Evolutionary conservation across 2,329 filamentous ascomycete species (phyloP).

Genomic region (Tolypocladium sp.): DNA sequence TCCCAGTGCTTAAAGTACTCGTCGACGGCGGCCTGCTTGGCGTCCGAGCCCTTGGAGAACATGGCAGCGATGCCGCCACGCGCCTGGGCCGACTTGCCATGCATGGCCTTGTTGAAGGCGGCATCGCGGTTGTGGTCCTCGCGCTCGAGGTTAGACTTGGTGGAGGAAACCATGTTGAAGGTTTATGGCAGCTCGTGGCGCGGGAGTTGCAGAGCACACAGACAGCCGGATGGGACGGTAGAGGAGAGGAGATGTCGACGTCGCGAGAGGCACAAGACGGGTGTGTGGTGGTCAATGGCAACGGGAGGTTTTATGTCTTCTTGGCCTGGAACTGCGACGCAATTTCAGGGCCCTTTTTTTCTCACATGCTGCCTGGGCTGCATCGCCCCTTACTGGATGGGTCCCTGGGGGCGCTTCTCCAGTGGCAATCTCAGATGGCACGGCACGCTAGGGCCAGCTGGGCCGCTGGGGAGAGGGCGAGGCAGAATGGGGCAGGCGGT

Average conservation of each 20-base stretch:
- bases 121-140: slow-evolving; percentile 83
- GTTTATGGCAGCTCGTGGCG: slow-evolving; percentile 4
- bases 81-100: slow-evolving; percentile 61
- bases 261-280: neutral
- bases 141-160: slow-evolving; percentile 52
- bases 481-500: neutral
- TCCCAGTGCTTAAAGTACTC: slow-evolving; percentile 98
- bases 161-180: slow-evolving; percentile 34
- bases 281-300: neutral
- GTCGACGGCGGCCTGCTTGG: slow-evolving; percentile 74
- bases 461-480: neutral
- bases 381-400: neutral
- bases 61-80: slow-evolving; percentile 72
- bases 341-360: slow-evolving; percentile 2
- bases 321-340: neutral
- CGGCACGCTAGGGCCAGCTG: neutral
- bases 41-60: slow-evolving; percentile 67
- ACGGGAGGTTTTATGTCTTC: slow-evolving; percentile 1
- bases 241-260: slow-evolving; percentile 1
- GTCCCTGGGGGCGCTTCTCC: neutral
- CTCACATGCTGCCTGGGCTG: neutral
- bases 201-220: slow-evolving; percentile 4
- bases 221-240: slow-evolving; percentile 5
- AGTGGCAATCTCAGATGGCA: slow-evolving; percentile 2
- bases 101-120: slow-evolving; percentile 81